Percentiles rank a stretch among this genome's conserved stretches.
Conservation (phyloP, 805 yeast species). For the Yamadazyma laniorum region DNA sequence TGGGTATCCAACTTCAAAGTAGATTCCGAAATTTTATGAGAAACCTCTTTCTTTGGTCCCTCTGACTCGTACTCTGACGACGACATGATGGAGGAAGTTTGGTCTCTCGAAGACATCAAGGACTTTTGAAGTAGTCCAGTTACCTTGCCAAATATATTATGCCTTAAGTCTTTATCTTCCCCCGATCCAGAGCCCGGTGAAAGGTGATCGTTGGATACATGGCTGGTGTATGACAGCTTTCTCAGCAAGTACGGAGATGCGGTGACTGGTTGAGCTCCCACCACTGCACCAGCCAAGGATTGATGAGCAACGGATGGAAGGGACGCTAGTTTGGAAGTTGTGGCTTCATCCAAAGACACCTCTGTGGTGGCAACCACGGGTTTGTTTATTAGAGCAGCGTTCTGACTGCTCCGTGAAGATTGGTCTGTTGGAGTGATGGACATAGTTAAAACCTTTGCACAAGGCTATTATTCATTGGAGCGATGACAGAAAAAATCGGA, state of each 20-base stretch:
- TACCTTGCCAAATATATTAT: constrained; percentile 30
- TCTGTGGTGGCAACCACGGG: constrained; percentile 17
- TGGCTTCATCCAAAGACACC: constrained; percentile 11
- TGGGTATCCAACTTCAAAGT: constrained; percentile 5
- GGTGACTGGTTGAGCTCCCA: neutral
- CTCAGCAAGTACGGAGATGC: neutral
- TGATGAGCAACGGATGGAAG: neutral
- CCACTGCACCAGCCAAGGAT: too few species aligned
- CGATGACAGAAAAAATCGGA: neutral
- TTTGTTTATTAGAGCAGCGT: constrained; percentile 12
- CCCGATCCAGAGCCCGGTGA: neutral
- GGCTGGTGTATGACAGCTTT: neutral
- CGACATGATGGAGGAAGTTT: neutral
- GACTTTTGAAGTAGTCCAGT: constrained; percentile 30
- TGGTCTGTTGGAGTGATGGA: constrained; percentile 1
- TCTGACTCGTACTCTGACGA: constrained; percentile 4
- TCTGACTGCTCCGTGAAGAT: constrained; percentile 12
- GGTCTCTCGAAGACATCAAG: constrained; percentile 13
- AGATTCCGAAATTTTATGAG: constrained; percentile 12
- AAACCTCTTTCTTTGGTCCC: constrained; percentile 1
- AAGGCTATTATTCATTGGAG: neutral
- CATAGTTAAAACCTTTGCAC: neutral
- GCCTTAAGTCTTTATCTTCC: constrained; percentile 16
- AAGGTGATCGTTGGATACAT: neutral
- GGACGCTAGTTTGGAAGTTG: constrained; percentile 13